phyloP scores from a whole-genome alignment of 192 early-diverging fungal genomes.

The Mortierella alpina region DNA sequence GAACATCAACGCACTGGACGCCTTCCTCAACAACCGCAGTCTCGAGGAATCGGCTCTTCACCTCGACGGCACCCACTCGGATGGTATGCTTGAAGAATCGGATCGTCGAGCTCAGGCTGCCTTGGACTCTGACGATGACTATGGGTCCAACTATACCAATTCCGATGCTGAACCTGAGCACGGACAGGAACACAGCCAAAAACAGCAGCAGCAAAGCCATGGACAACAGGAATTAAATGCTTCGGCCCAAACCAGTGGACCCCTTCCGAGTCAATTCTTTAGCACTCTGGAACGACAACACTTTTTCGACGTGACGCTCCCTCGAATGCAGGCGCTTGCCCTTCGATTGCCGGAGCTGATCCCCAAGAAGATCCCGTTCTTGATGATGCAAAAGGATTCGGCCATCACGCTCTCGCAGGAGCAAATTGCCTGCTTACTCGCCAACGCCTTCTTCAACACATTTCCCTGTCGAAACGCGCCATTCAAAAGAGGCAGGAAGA shows the following conservation, averaged over 20 bases:
- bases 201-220: neutral
- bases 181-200: neutral
- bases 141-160: neutral
- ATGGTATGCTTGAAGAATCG: neutral
- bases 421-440: constrained; percentile 45
- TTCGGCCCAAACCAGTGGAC: neutral
- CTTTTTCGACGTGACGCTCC: constrained; percentile 45
- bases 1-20: constrained; percentile 43
- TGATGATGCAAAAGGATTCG: constrained; percentile 43
- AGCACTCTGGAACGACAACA: constrained; percentile 28
- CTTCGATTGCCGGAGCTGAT: constrained; percentile 35
- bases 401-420: constrained; percentile 47
- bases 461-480: constrained; percentile 37
- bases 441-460: constrained; percentile 52
- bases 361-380: constrained; percentile 34
- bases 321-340: constrained; percentile 37
- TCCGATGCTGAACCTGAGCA: constrained; percentile 12
- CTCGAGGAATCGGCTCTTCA: neutral
- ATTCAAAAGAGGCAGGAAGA: constrained; percentile 30
- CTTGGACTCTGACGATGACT: constrained; percentile 10
- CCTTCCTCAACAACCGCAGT: constrained; percentile 32
- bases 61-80: constrained; percentile 5
- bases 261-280: constrained; percentile 35
- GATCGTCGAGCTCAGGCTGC: constrained; percentile 1
- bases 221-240: neutral